These are phyloP conservation scores for Cystofilobasidium capitatum DNA, from an alignment of 768 basidiomycete genomes.

Conservation along the genomic window DNA sequence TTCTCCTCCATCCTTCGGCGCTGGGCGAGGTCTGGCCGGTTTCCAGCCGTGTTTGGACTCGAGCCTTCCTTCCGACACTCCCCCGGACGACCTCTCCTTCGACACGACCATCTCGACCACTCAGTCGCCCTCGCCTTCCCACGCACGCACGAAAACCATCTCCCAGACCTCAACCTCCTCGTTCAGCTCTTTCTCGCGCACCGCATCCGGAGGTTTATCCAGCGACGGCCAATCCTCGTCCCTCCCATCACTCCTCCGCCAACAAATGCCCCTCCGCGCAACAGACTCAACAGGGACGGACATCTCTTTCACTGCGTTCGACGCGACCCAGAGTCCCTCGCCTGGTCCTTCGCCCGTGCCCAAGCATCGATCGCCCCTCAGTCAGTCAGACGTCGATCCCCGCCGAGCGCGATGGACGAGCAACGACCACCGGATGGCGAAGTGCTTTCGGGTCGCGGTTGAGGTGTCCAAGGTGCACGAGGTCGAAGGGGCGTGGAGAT, in stretches of 20 bases:
- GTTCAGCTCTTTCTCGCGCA: neutral
- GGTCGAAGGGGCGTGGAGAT: neutral
- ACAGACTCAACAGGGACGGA: neutral
- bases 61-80: no score
- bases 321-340: neutral
- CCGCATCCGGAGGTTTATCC: neutral
- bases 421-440: neutral
- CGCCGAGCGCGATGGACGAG: neutral
- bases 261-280: slow-evolving; percentile 2
- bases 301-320: slow-evolving; percentile 11
- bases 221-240: slow-evolving; percentile 7
- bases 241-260: slow-evolving; percentile 14
- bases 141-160: neutral
- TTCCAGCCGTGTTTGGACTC: neutral
- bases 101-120: slow-evolving; percentile 5
- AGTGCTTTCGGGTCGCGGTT: neutral
- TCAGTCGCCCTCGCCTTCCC: slow-evolving; percentile 18
- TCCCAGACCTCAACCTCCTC: neutral
- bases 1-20: neutral
- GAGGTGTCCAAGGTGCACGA: slow-evolving; percentile 11
- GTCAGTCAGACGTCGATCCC: neutral
- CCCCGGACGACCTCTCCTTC: neutral
- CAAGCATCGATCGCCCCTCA: neutral
- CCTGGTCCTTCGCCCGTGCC: neutral
- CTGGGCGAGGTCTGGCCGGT: neutral